These are phyloP conservation scores for Hawksworthiomyces lignivorus DNA, from an alignment of 2,329 filamentous ascomycete species.

Conservation along the genomic window DNA sequence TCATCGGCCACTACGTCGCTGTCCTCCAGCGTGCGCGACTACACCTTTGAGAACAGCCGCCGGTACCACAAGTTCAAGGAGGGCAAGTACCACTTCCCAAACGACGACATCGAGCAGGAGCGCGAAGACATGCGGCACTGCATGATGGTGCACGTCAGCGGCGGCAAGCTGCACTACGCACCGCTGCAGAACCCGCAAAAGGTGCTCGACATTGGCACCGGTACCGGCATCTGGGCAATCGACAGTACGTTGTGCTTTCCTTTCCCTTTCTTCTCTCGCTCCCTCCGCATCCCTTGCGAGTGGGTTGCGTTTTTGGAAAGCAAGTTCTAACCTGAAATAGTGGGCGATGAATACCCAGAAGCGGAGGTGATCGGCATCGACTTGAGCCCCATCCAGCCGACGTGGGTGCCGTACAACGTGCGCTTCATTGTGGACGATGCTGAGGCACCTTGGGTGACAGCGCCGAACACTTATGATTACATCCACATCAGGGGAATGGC, in stretches of 20 bases:
- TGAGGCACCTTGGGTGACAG: slow-evolving; percentile 44
- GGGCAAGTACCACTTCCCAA: slow-evolving; percentile 22
- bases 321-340: background rate
- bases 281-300: no score
- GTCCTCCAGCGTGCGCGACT: slow-evolving; percentile 18
- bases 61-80: slow-evolving; percentile 20
- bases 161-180: slow-evolving; percentile 41
- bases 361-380: slow-evolving; percentile 37
- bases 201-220: slow-evolving; percentile 20
- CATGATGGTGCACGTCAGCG: slow-evolving; percentile 41
- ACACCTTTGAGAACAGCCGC: slow-evolving; percentile 19
- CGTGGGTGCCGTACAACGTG: slow-evolving; percentile 32
- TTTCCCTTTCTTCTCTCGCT: no score
- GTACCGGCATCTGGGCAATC: slow-evolving; percentile 19
- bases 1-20: slow-evolving; percentile 16
- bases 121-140: slow-evolving; percentile 41
- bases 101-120: slow-evolving; percentile 35
- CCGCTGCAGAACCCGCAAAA: slow-evolving; percentile 20
- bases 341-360: slow-evolving; percentile 16
- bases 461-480: slow-evolving; percentile 45
- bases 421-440: slow-evolving; percentile 21
- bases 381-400: slow-evolving; percentile 34
- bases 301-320: background rate
- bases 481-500: slow-evolving; percentile 52
- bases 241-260: slow-evolving; percentile 4